These are phyloP conservation scores for Penicillium turbatum DNA, from an alignment of 495 filamentous ascomycete species.

Conservation along the genomic window DNA sequence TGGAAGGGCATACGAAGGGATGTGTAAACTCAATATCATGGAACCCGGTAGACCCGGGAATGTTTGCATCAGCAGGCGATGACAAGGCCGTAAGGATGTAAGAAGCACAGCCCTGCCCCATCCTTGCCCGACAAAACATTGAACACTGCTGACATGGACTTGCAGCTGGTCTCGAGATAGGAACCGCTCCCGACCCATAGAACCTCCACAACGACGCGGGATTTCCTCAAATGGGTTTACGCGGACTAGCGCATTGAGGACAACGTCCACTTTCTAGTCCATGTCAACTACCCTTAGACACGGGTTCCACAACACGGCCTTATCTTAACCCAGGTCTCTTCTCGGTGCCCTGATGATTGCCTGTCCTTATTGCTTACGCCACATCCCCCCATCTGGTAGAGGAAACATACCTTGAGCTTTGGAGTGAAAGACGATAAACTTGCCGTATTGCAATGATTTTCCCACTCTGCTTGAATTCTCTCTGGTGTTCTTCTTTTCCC, in stretches of 20 bases:
- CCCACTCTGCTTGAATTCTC: neutral
- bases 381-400: constrained; percentile 6
- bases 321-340: no score
- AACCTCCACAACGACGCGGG: constrained; percentile 23
- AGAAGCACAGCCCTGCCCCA: constrained; percentile 3
- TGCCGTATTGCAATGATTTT: constrained; percentile 4
- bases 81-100: constrained; percentile 85
- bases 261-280: constrained; percentile 33
- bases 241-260: constrained; percentile 42
- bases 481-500: neutral
- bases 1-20: constrained; percentile 69
- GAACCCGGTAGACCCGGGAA: constrained; percentile 75
- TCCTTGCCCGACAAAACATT: neutral
- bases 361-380: constrained; percentile 4
- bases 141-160: constrained; percentile 16
- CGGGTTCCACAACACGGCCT: no score
- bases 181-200: constrained; percentile 21
- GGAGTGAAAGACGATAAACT: constrained; percentile 25
- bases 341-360: neutral
- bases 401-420: constrained; percentile 15
- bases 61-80: constrained; percentile 92
- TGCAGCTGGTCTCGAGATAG: constrained; percentile 40
- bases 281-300: neutral
- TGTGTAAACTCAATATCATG: constrained; percentile 89
- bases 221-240: constrained; percentile 33